phyloP scores from a whole-genome alignment of 345 rosid genomes.

The Melaleuca alternifolia region DNA sequence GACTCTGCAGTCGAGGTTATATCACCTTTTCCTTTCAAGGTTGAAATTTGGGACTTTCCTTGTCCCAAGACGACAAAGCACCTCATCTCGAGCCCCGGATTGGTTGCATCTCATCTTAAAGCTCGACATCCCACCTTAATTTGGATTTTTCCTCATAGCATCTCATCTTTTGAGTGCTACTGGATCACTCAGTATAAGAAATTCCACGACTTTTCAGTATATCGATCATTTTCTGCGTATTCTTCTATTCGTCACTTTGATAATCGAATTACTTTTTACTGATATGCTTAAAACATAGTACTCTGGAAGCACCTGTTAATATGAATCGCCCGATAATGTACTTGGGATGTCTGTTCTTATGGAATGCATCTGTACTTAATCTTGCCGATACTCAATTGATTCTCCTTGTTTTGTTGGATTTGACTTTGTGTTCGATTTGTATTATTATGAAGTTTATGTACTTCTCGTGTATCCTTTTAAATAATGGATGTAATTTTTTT shows the following conservation, averaged over 20 bases:
- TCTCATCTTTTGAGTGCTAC: accelerated
- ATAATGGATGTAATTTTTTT: too few species aligned
- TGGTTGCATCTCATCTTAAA: background rate
- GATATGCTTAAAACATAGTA: accelerated
- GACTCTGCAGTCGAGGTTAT: accelerated
- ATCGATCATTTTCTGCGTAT: background rate
- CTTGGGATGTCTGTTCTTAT: too few species aligned
- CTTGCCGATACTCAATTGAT: too few species aligned
- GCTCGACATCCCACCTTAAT: accelerated
- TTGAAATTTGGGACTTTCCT: background rate
- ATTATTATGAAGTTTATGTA: too few species aligned
- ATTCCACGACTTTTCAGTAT: background rate
- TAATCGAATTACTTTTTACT: background rate
- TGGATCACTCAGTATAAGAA: background rate
- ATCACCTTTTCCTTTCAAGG: background rate
- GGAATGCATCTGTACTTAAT: too few species aligned
- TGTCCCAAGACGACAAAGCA: background rate
- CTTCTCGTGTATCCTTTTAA: too few species aligned
- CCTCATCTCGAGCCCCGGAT: accelerated
- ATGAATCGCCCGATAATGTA: background rate
- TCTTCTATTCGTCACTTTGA: background rate
- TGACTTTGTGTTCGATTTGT: too few species aligned
- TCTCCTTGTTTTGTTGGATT: too few species aligned
- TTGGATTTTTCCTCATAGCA: accelerated
- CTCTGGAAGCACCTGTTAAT: background rate